Percentiles rank a stretch among this genome's conserved stretches.
Evolutionary conservation across 176 grass and related monocot genomes (phyloP).

Genomic region (Eleusine coracana): DNA sequence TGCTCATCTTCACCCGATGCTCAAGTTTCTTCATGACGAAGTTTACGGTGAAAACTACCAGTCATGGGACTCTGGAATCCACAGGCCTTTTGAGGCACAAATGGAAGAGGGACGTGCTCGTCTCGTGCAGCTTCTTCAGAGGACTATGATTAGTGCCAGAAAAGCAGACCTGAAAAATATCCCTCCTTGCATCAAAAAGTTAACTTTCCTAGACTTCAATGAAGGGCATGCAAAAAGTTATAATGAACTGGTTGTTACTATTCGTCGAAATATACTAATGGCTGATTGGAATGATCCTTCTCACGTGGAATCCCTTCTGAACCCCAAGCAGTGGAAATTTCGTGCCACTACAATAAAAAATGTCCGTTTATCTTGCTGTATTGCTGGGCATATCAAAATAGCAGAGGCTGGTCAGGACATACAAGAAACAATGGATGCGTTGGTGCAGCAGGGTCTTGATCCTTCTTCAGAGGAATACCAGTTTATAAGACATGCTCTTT

Average conservation of each 20-base stretch:
- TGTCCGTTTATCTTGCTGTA: constrained; percentile 91
- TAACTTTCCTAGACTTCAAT: constrained; percentile 81
- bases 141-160: constrained; percentile 94
- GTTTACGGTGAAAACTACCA: constrained; percentile 84
- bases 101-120: constrained; percentile 71
- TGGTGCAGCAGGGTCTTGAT: constrained; percentile 74
- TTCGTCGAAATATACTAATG: constrained; percentile 93
- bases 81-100: constrained; percentile 83
- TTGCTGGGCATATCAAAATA: constrained; percentile 95
- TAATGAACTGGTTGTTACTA: constrained; percentile 88
- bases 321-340: constrained; percentile 96
- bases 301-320: constrained; percentile 95
- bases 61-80: constrained; percentile 78
- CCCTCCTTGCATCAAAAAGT: constrained; percentile 84
- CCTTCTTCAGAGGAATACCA: constrained; percentile 81
- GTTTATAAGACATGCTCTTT: constrained; percentile 73
- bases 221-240: constrained; percentile 86
- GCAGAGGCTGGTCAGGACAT: constrained; percentile 92
- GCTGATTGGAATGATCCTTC: constrained; percentile 99
- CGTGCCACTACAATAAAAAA: constrained; percentile 86
- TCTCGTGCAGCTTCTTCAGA: constrained; percentile 77
- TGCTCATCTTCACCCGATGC: constrained; percentile 90
- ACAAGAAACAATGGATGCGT: constrained; percentile 88
- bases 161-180: constrained; percentile 91
- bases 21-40: constrained; percentile 96